Evolutionary conservation across 441 rosid genomes (phyloP), one percentile per base, ranked within the genome.

Genomic region (Raphanus hybrid): DNA sequence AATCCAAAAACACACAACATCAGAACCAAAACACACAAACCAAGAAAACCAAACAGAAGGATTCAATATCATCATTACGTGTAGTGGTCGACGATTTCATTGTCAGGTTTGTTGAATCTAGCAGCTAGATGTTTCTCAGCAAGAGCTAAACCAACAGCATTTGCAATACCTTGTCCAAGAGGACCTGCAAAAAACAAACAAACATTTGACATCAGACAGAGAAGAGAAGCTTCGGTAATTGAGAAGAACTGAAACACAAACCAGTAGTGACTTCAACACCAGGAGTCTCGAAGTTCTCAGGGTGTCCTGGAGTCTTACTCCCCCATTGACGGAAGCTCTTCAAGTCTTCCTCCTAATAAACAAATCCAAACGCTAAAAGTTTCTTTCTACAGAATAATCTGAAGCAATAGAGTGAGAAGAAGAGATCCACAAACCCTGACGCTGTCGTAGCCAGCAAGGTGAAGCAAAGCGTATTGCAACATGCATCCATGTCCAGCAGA

Each of bases 81-180:
- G 85, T 90, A 92, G 79, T 94, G 98, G 79, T 94, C 93, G 72
- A 92, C 86, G 62, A 94, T 91, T 80, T 94, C 93, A 65, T 50
- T 75, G 78, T 86, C 98, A 4, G 89, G 96, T 70, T 92, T 94
- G 84, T 94, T 92, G 79, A 62, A 94, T 66, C 97, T 91, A 34
- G 97, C 98, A 75, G 98, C 99, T 85, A 96, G 85, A 80, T 94
- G 95, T 85, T 85, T 96, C 91, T 96, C 98, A 0, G 90, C 97
- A 15, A 96, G 96, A 45, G 99, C 99, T 90, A 96, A 87, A 64
- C 99, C 99, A 43, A 96, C 99, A 60, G 95, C 99, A 87, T 96
- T 96, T 43, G 96, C 98, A 58, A 91, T 52, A 35, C 99, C 99
- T 83, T 94, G 99, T 61, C 99, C 99, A 77, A 96, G 99, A 69